A percentile compares a stretch with the other conserved stretches of the same genome.
Conservation (phyloP, 768 basidiomycete species). For the Krasilnikovozyma curviuscula region DNA sequence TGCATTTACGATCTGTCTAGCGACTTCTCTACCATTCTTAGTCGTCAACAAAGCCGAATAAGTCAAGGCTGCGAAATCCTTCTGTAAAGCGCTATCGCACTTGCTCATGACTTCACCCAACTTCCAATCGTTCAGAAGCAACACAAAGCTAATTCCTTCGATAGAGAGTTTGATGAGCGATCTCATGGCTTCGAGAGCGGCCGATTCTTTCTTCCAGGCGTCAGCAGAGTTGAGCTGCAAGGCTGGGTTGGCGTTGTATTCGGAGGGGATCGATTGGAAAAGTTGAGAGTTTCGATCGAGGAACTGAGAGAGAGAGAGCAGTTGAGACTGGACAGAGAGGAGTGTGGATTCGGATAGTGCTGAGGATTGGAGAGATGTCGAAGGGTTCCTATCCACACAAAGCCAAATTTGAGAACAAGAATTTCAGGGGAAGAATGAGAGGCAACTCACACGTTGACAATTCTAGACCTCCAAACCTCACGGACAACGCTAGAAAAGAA, state of each 20-base stretch:
- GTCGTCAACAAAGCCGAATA: conserved; percentile 75
- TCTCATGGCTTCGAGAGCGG: conserved; percentile 19
- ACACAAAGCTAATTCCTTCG: conserved; percentile 82
- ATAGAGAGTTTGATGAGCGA: conserved; percentile 62
- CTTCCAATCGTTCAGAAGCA: conserved; percentile 78
- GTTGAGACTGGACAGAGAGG: conserved; percentile 56
- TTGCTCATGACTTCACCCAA: conserved; percentile 64
- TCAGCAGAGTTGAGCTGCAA: conserved; percentile 1
- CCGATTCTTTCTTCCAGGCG: conserved; percentile 25
- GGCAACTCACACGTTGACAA: conserved; percentile 37
- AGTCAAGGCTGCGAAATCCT: conserved; percentile 46
- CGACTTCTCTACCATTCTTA: conserved; percentile 66
- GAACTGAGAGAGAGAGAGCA: conserved; percentile 56
- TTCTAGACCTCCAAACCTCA: too few species aligned
- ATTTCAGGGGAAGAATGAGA: background rate
- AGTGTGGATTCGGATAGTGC: conserved; percentile 46
- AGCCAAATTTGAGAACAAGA: background rate
- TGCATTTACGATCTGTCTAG: conserved; percentile 75
- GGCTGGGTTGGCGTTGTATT: background rate
- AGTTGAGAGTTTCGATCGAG: conserved; percentile 46
- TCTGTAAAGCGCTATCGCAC: conserved; percentile 39
- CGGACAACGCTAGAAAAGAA: too few species aligned
- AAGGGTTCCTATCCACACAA: background rate
- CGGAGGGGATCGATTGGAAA: conserved; percentile 34
- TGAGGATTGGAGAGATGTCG: too few species aligned